Evolutionary conservation across 1,139 yeast genomes (phyloP).

Genomic region (Geotrichum australiense): DNA sequence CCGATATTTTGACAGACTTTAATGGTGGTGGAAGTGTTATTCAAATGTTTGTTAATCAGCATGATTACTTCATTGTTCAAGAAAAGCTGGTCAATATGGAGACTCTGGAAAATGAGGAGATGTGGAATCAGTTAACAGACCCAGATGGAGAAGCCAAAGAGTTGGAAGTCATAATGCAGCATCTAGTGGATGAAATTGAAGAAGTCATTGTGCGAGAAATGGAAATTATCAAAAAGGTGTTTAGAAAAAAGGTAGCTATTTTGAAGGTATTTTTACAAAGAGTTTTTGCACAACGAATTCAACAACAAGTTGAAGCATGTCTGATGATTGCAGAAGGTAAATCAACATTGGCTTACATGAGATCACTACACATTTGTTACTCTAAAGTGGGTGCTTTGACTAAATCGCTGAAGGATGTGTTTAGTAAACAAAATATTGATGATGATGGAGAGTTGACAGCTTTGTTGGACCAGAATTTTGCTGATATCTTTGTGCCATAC

Average conservation of each 20-base stretch:
- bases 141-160: constrained; percentile 39
- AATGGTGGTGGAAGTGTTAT: constrained; percentile 83
- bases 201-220: constrained; percentile 60
- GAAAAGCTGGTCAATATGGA: constrained; percentile 38
- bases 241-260: constrained; percentile 61
- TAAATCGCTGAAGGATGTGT: constrained; percentile 55
- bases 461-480: constrained; percentile 63
- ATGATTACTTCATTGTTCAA: constrained; percentile 57
- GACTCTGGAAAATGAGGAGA: constrained; percentile 33
- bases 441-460: constrained; percentile 44
- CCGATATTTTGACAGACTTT: constrained; percentile 69
- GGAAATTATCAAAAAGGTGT: constrained; percentile 64
- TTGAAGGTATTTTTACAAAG: constrained; percentile 66
- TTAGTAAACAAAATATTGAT: constrained; percentile 35
- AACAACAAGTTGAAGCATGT: constrained; percentile 56
- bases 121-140: constrained; percentile 45
- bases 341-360: constrained; percentile 67
- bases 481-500: constrained; percentile 67
- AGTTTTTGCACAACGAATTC: constrained; percentile 67
- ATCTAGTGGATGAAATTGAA: constrained; percentile 39
- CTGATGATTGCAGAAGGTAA: constrained; percentile 58
- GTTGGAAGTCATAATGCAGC: constrained; percentile 38
- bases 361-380: constrained; percentile 65
- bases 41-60: constrained; percentile 75
- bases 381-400: constrained; percentile 57